Evolutionary conservation across 768 basidiomycete species (phyloP), one percentile per base, ranked within the genome.

Genomic region (Flagelloscypha sp.): DNA sequence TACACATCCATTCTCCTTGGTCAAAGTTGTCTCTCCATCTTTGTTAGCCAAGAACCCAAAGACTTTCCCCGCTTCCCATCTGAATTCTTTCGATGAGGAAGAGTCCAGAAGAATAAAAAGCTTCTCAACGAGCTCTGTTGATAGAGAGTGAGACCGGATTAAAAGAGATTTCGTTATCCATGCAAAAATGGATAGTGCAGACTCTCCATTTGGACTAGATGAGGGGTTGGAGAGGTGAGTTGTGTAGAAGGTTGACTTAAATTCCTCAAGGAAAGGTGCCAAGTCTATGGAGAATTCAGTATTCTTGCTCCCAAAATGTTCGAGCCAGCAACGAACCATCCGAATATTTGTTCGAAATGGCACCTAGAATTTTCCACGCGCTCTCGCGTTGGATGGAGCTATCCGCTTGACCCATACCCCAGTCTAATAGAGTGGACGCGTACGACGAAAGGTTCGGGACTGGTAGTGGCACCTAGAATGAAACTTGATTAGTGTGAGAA

Each of bases 81-180:
- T 72, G 25, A 95, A 60, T 0, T 52, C 52, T n/a, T 31, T 61
- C 59, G 47, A 95, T 88, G 4, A 61, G 62, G 40, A 97, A 82
- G 7, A 84, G 62, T 9, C 69, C 67, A n/a, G n/a, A n/a, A n/a
- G n/a, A n/a, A n/a, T n/a, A 42, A 95, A 76, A 16, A 98, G 55
- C 3, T 68, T 58, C 21, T 83, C 71, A 8, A 81, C 59, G 42
- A 82, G 78, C 1, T 54, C 43, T 38, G 68, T 58, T 1, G 79
- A 75, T 3, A 61, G 53, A 1, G 74, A 55, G 48, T 94, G 79
- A 18, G 78, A 79, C 9, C 81, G 74, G 1, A 92, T 74, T 2
- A 92, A 61, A 17, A 99, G 64, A 1, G 76, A 88, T 55, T 86
- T 86, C 13, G 76, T 69, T 10, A 87, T 66, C 94, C 95, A 44